Base-by-base conservation (phyloP, 2,329 filamentous ascomycete species). In the Aspergillus ochraceus region DNA sequence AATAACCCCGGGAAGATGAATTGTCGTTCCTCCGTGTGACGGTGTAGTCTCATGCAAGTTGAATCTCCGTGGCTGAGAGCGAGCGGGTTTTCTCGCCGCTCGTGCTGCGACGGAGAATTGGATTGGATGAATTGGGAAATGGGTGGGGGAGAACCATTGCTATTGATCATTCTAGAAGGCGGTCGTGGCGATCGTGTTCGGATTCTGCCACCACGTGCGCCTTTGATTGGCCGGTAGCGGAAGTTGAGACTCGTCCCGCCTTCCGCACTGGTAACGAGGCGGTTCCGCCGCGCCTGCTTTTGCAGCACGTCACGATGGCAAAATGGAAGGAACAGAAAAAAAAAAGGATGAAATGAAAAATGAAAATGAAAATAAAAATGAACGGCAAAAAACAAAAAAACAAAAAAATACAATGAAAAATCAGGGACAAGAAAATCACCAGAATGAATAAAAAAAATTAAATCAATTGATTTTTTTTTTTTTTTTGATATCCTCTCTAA, bases 201-300 rank as follows among this genome's bases (percentile, higher is more conserved):
- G 22, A 68, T 72, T 71, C 67, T 73, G 70, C 70, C 67, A 24
- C 61, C 71, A 73, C 71, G 71, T 74, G 71, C 63, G n/a, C 3
- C 3, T 17, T 54, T 70, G 26, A 73, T 74, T 74, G 71, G 71
- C n/a, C 63, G 30, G 26, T 55, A 62, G 62, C 20, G 45, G 54
- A 54, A 60, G 62, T 20, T 36, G 19, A 57, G 58, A 54, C 26
- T 11, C 4, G 54, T 42, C 46, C 55, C 66, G 61, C 62, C 62
- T 52, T 52, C 24, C 53, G 49, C 60, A 57, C 52, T 56, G 49
- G 54, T 53, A 36, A 52, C 11, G 52, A 30, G 36, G 49, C 55
- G 50, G 54, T 63, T 63, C 58, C 57, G 58, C 61, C 46, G 59
- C 39, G 59, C 58, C 26, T 49, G 46, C 8, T 9, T 29, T 29